Conservation (phyloP, 495 filamentous ascomycete species). For the Daldinia grandis region DNA sequence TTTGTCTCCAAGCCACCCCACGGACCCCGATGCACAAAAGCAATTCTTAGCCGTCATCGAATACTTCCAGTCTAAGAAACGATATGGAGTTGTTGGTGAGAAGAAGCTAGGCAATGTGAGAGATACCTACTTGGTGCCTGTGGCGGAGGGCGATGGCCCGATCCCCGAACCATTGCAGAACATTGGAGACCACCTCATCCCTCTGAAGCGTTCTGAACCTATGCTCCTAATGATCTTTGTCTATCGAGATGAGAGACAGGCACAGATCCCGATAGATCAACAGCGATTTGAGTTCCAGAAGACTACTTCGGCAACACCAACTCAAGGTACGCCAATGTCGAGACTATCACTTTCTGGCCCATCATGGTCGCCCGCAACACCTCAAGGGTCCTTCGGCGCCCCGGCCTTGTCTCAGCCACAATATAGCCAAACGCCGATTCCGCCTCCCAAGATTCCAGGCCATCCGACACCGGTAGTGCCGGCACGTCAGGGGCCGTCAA, state of each 20-base stretch:
- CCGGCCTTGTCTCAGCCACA: constrained; percentile 41
- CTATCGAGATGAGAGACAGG: constrained; percentile 61
- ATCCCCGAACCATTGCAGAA: constrained; percentile 79
- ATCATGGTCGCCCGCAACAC: constrained; percentile 58
- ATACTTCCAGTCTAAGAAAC: constrained; percentile 78
- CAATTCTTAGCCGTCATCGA: constrained; percentile 76
- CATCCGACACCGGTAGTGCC: constrained; percentile 33
- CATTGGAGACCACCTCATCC: constrained; percentile 75
- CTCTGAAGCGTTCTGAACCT: constrained; percentile 69
- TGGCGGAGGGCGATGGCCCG: constrained; percentile 66
- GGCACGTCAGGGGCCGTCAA: constrained; percentile 21
- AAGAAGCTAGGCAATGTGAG: constrained; percentile 73
- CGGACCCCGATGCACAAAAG: constrained; percentile 55
- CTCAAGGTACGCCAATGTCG: constrained; percentile 43
- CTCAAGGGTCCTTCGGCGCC: constrained; percentile 52
- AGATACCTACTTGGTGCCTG: constrained; percentile 79
- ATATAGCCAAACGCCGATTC: constrained; percentile 46
- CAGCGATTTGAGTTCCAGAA: constrained; percentile 51
- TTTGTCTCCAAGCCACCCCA: constrained; percentile 60
- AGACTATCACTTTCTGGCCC: constrained; percentile 57
- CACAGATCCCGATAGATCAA: constrained; percentile 53
- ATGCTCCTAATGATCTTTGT: constrained; percentile 82
- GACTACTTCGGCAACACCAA: constrained; percentile 22
- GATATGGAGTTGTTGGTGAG: constrained; percentile 83
- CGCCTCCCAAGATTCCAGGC: constrained; percentile 43